Evolutionary conservation across 257 asterid genomes (phyloP).

Genomic region (Ehretia macrophylla): DNA sequence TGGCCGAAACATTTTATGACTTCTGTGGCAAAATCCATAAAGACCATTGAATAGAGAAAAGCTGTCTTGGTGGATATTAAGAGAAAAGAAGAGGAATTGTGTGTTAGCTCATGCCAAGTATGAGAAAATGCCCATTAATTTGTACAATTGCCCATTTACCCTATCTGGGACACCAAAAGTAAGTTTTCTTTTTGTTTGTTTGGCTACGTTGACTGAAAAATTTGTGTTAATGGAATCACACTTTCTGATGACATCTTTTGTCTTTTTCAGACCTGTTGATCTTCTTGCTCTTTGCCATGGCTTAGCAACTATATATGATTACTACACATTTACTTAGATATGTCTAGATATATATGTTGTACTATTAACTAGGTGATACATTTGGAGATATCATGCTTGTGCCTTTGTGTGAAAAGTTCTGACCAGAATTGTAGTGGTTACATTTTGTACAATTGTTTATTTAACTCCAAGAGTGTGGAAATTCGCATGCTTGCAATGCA

Average conservation of each 20-base stretch:
- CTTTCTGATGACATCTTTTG: background rate
- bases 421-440: too few relatives aligned
- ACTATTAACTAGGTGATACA: too few relatives aligned
- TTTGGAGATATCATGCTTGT: background rate
- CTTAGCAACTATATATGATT: background rate
- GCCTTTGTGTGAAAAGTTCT: background rate
- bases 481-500: slow-evolving; percentile 20
- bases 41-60: too few relatives aligned
- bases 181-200: background rate
- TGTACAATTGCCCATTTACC: background rate
- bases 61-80: too few relatives aligned
- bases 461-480: slow-evolving; percentile 13
- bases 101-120: too few relatives aligned
- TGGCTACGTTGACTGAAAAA: too few relatives aligned
- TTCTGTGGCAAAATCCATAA: background rate
- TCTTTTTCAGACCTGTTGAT: background rate
- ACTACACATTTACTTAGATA: background rate
- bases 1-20: too few relatives aligned
- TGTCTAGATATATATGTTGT: too few relatives aligned
- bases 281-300: background rate
- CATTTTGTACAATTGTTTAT: slow-evolving; percentile 4
- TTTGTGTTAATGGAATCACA: too few relatives aligned
- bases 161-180: background rate
- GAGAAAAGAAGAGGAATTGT: too few relatives aligned
- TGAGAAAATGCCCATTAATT: too few relatives aligned